Percentiles rank a stretch among this genome's conserved stretches.
phyloP scores from a whole-genome alignment of 495 filamentous ascomycete genomes.

The Aeminium ludgeri region DNA sequence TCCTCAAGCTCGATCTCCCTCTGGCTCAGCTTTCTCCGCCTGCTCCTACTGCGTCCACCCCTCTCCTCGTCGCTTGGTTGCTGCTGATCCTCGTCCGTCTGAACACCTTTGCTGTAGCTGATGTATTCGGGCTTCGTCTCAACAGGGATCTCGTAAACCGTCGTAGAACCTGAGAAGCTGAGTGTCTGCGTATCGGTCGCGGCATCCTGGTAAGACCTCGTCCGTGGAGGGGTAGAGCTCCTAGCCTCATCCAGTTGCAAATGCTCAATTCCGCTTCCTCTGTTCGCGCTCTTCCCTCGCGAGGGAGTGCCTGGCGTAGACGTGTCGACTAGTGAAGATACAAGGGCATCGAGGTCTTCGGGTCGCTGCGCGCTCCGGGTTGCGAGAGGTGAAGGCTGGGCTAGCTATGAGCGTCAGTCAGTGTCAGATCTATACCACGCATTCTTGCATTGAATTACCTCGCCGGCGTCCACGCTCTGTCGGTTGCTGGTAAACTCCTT shows the following conservation, averaged over 20 bases:
- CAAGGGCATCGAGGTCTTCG: constrained; percentile 67
- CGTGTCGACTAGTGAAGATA: constrained; percentile 57
- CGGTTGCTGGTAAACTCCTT: constrained; percentile 47
- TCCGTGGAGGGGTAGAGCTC: constrained; percentile 13
- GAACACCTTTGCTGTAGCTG: constrained; percentile 90
- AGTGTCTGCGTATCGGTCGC: constrained; percentile 36
- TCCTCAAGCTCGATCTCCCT: constrained; percentile 68
- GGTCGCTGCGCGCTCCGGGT: constrained; percentile 30
- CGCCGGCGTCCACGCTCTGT: constrained; percentile 37
- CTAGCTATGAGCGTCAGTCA: constrained; percentile 32
- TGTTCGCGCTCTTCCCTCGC: not conserved
- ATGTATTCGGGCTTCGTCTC: constrained; percentile 45
- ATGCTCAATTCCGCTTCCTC: constrained; percentile 40
- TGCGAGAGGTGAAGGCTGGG: constrained; percentile 9
- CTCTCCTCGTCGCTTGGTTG: constrained; percentile 13
- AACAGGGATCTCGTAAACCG: constrained; percentile 56
- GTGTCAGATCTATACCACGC: not conserved
- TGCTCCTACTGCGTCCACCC: constrained; percentile 19
- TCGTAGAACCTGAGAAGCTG: constrained; percentile 48
- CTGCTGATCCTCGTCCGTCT: constrained; percentile 44
- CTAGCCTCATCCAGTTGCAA: constrained; percentile 44
- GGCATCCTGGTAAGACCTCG: constrained; percentile 12
- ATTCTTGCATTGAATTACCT: not conserved
- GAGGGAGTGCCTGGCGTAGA: constrained; percentile 31
- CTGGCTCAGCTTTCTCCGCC: constrained; percentile 53